phyloP scores from a whole-genome alignment of 2,329 filamentous ascomycete species.

The Ascochyta viciae-villosae region DNA sequence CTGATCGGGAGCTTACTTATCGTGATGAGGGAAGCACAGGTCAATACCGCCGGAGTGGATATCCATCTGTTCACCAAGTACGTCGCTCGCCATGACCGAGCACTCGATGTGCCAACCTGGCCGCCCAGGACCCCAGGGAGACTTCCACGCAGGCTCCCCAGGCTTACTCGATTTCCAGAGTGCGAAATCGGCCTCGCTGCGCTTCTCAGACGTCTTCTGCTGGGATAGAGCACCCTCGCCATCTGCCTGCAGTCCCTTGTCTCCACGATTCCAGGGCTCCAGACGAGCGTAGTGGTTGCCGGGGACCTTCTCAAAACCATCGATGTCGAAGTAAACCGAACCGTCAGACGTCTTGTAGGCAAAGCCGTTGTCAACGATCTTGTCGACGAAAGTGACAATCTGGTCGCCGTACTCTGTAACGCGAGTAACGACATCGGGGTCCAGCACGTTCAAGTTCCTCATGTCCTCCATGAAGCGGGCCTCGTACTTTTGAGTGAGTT shows the following conservation, averaged over 20 bases:
- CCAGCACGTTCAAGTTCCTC: conserved; percentile 81
- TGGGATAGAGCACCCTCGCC: conserved; percentile 81
- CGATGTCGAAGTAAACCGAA: conserved; percentile 93
- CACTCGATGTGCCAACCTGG: conserved; percentile 98
- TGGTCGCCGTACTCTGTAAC: conserved; percentile 93
- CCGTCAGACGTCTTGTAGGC: conserved; percentile 78
- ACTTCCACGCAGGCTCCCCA: conserved; percentile 89
- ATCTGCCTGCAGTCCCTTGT: conserved; percentile 83
- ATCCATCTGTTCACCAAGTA: conserved; percentile 85
- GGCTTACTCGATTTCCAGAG: conserved; percentile 93
- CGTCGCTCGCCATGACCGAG: conserved; percentile 90
- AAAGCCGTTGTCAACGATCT: conserved; percentile 83
- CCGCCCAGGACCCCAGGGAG: conserved; percentile 84
- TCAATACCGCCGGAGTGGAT: conserved; percentile 94
- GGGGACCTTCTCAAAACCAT: conserved; percentile 75
- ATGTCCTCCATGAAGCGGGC: conserved; percentile 89
- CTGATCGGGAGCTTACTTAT: conserved; percentile 56
- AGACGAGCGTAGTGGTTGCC: conserved; percentile 87
- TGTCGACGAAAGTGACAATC: conserved; percentile 84
- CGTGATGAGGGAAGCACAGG: conserved; percentile 80
- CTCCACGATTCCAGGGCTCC: conserved; percentile 82
- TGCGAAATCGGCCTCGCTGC: conserved; percentile 82
- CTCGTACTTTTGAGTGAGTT: conserved; percentile 85
- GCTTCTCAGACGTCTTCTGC: conserved; percentile 68
- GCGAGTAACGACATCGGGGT: conserved; percentile 81